Evolutionary conservation across 345 rosid genomes (phyloP), one percentile per base, ranked within the genome.

Genomic region (Moringa oleifera): DNA sequence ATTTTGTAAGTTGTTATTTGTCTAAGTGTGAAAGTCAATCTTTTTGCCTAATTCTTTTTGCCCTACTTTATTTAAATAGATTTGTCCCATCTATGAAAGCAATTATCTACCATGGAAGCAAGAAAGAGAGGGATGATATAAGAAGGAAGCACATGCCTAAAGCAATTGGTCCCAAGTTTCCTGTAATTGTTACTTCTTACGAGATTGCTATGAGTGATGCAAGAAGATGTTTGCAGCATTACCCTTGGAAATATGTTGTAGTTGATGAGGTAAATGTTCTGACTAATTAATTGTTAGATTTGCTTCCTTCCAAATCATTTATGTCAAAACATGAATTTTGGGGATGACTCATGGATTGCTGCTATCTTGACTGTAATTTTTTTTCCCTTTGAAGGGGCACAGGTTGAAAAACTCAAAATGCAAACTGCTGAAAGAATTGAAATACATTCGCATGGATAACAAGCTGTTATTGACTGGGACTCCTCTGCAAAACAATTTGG

Each of bases 401-500:
- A 80, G 99, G 70, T 68, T 94, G 86, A 94, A 90, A 76, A 94
- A 94, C 69, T 76, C 85, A 54, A 76, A 82, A 41, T 94, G 99
- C 79, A 94, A 83, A 77, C 67, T 94, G 79, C 23, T 88, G 65
- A 81, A 74, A 77, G 89, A 90, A 70, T 68, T 94, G 70, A 81
- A 76, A 63, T 25, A 61, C 56, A 22, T 94, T 61, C 76, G 21
- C 25, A 62, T 73, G 66, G 97, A 78, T 20, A 94, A 94, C 77
- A 94, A 88, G 70, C 97, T 94, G 71, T 79, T 94, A 56, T 71
- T 94, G 49, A 94, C 96, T 41, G 99, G 99, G 59, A 94, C 99
- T 5, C 99, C 99, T 63, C 76, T 94, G 73, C 99, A 94, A 64
- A 94, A 94, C 74, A 94, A 94, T 73, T 66, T 90, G 68, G 82